A percentile compares a stretch with the other conserved stretches of the same genome.
Conservation (phyloP, 352 stramenopile genomes). For the Phytophthora brassicae region DNA sequence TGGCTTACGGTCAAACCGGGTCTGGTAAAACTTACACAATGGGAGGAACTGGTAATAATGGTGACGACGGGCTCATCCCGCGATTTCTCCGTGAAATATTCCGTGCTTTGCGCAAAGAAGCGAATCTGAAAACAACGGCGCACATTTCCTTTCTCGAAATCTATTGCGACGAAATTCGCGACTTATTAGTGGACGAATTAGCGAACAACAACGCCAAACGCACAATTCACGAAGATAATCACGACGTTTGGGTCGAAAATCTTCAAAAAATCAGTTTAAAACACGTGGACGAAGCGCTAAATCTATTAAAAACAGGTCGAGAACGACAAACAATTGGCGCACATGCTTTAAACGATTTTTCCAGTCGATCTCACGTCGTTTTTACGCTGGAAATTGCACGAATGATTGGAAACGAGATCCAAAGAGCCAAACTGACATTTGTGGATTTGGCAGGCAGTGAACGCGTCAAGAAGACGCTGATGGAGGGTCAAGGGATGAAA, state of each 20-base stretch:
- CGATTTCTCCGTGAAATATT: conserved; percentile 79
- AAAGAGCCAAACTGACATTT: conserved; percentile 59
- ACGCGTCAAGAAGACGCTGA: conserved; percentile 74
- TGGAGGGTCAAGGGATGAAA: conserved; percentile 82
- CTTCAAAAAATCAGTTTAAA: conserved; percentile 63
- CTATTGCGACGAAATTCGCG: conserved; percentile 97
- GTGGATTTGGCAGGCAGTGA: conserved; percentile 87
- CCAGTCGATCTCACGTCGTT: conserved; percentile 83
- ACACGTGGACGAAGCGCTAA: conserved; percentile 49
- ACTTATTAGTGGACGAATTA: conserved; percentile 77
- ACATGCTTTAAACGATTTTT: conserved; percentile 80
- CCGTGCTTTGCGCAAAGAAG: conserved; percentile 25
- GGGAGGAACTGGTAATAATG: conserved; percentile 46
- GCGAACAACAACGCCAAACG: conserved; percentile 28
- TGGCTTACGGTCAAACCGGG: conserved; percentile 83
- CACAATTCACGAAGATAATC: conserved; percentile 47
- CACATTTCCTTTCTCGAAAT: conserved; percentile 93
- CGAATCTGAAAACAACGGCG: conserved; percentile 36
- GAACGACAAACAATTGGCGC: conserved; percentile 71
- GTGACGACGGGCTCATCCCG: conserved; percentile 71
- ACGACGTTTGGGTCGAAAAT: conserved; percentile 69
- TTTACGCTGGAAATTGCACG: conserved; percentile 80
- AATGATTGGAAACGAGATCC: conserved; percentile 16
- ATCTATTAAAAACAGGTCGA: conserved; percentile 63
- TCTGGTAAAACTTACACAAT: conserved; percentile 86